Conservation (phyloP, 768 basidiomycete species). For the Hemileccinum impolitum region DNA sequence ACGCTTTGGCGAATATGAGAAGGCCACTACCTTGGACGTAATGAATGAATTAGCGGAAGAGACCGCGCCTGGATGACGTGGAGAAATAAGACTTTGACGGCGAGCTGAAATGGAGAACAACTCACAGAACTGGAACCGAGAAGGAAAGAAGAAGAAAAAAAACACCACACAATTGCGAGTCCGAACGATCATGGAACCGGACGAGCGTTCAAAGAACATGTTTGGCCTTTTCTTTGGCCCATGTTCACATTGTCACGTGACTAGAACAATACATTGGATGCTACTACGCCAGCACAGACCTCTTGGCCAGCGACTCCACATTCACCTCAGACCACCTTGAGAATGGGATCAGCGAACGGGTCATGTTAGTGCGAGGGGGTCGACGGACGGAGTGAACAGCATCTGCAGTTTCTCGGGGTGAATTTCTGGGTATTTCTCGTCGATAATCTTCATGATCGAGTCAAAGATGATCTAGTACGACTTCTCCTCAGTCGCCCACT, state of each 20-base stretch:
- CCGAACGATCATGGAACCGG: no score
- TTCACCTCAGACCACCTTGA: conserved; percentile 27
- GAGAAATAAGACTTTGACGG: no score
- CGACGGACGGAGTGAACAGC: conserved; percentile 60
- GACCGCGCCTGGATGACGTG: no score
- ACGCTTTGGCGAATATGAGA: conserved; percentile 7
- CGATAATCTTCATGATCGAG: conserved; percentile 54
- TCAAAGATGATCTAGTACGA: conserved; percentile 66
- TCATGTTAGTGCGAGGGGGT: background rate
- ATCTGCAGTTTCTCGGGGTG: conserved; percentile 57
- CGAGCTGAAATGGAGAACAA: no score
- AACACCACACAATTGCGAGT: no score
- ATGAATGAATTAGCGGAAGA: conserved; percentile 42
- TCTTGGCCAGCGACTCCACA: conserved; percentile 13
- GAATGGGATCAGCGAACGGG: conserved; percentile 1
- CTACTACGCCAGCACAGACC: conserved; percentile 9
- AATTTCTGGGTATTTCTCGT: conserved; percentile 60
- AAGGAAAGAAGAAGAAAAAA: no score
- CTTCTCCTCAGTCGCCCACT: conserved; percentile 1
- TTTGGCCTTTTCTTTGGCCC: conserved; percentile 45
- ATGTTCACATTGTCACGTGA: conserved; percentile 50
- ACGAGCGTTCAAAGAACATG: background rate
- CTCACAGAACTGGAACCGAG: no score
- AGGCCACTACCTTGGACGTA: conserved; percentile 50
- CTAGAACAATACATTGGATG: conserved; percentile 18